Evolutionary conservation across 2,329 filamentous ascomycete genomes (phyloP).

Genomic region (Aureobasidium sp.): DNA sequence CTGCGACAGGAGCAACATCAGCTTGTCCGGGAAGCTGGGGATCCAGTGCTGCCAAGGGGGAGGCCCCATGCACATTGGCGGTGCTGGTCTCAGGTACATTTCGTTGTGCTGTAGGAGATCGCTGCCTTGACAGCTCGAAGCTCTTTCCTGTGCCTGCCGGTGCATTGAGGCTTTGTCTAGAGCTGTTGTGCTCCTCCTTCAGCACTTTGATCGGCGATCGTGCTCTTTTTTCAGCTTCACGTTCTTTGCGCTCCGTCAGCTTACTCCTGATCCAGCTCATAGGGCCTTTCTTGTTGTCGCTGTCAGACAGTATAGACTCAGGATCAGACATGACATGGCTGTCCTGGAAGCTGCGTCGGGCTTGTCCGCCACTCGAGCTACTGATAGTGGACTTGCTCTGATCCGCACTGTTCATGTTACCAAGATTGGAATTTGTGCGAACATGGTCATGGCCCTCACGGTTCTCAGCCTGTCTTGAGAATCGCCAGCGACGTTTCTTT

Average conservation of each 20-base stretch:
- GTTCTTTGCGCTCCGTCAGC: conserved; percentile 52
- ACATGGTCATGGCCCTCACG: conserved; percentile 13
- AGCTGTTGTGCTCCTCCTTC: conserved; percentile 29
- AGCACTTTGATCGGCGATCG: conserved; percentile 33
- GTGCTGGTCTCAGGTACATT: background rate
- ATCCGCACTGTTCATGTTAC: conserved; percentile 13
- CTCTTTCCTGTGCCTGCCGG: conserved; percentile 11
- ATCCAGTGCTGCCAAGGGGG: background rate
- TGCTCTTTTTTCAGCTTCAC: conserved; percentile 43
- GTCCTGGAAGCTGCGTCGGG: conserved; percentile 12
- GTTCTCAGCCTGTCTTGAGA: conserved; percentile 39
- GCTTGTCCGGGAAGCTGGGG: background rate
- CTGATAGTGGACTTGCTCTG: conserved; percentile 18
- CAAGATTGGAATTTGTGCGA: conserved; percentile 5
- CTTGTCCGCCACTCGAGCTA: conserved; percentile 1
- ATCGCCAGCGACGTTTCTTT: conserved; percentile 67
- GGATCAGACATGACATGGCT: conserved; percentile 10
- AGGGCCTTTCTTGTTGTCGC: conserved; percentile 41
- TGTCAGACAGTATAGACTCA: conserved; percentile 14
- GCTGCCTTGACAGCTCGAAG: conserved; percentile 8
- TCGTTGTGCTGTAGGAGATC: background rate
- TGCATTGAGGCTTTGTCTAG: conserved; percentile 31
- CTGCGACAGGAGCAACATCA: background rate
- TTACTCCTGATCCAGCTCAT: conserved; percentile 61
- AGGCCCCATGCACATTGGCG: conserved; percentile 1